Percentiles rank a stretch among this genome's conserved stretches.
Conservation (phyloP, 1,284 basidiomycete genomes). For the Sporisorium graminicola region DNA sequence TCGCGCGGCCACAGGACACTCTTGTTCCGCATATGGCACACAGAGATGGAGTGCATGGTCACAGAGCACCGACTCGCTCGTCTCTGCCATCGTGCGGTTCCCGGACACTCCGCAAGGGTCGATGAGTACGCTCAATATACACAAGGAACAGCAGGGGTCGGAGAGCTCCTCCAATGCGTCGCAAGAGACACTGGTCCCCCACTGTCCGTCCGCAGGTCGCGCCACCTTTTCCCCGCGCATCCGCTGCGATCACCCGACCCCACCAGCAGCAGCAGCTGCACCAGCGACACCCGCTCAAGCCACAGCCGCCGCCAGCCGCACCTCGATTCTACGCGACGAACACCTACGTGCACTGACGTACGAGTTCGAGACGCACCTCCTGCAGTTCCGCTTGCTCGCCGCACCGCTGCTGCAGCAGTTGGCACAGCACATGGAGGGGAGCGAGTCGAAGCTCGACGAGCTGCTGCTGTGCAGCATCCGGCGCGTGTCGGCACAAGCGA, state of each 20-base stretch:
- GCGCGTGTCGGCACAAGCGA: conserved; percentile 3
- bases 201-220: not conserved
- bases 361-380: conserved; percentile 9
- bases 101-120: not conserved
- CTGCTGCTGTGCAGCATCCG: conserved; percentile 11
- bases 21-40: too few relatives aligned
- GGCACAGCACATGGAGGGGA: not conserved
- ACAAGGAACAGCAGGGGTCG: too few relatives aligned
- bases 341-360: conserved; percentile 2
- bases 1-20: too few relatives aligned
- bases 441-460: conserved; percentile 9
- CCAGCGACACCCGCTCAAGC: too few relatives aligned
- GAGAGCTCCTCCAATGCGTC: not conserved
- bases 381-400: conserved; percentile 2
- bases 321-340: too few relatives aligned
- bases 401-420: conserved; percentile 1
- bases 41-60: not conserved
- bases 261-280: too few relatives aligned
- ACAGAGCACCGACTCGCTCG: not conserved
- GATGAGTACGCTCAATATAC: too few relatives aligned
- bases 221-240: not conserved
- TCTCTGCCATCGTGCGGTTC: not conserved
- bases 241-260: too few relatives aligned
- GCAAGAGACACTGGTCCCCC: not conserved
- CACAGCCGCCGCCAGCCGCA: too few relatives aligned